Conservation (phyloP, 371 early-diverging fungal genomes). For the Lichtheimia ramosa region DNA sequence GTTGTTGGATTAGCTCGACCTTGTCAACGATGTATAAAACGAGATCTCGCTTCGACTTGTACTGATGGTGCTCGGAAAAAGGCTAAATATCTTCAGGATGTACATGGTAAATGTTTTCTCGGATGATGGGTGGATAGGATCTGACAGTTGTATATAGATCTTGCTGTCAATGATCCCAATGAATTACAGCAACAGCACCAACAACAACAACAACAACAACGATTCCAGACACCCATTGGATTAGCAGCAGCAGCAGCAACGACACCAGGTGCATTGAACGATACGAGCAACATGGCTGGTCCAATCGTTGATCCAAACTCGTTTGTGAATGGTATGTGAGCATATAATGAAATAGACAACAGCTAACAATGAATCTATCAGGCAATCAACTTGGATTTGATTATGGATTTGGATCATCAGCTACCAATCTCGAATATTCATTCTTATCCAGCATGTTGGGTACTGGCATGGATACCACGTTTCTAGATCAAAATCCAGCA, state of each 20-base stretch:
- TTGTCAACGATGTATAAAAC: constrained; percentile 36
- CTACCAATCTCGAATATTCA: constrained; percentile 85
- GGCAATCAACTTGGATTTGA: constrained; percentile 12
- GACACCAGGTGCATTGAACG: no score
- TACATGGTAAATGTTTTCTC: constrained; percentile 15
- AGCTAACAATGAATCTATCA: background rate
- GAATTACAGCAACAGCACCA: constrained; percentile 6
- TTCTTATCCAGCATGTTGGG: constrained; percentile 83
- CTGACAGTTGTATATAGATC: no score
- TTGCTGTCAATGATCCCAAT: no score
- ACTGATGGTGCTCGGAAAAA: constrained; percentile 34
- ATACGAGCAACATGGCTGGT: background rate
- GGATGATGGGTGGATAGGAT: background rate
- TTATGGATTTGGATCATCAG: constrained; percentile 80
- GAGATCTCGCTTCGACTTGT: constrained; percentile 29
- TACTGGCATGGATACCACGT: constrained; percentile 20
- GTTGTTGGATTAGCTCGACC: constrained; percentile 26
- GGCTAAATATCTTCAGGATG: constrained; percentile 81
- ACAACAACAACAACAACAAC: constrained; percentile 4
- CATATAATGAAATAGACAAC: background rate
- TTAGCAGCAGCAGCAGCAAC: no score
- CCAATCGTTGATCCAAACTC: constrained; percentile 10
- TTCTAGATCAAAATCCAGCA: constrained; percentile 9
- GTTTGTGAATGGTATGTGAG: constrained; percentile 2
- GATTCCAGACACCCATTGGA: background rate